phyloP scores from a whole-genome alignment of 768 basidiomycete species.

The Boletus tomentosulus region DNA sequence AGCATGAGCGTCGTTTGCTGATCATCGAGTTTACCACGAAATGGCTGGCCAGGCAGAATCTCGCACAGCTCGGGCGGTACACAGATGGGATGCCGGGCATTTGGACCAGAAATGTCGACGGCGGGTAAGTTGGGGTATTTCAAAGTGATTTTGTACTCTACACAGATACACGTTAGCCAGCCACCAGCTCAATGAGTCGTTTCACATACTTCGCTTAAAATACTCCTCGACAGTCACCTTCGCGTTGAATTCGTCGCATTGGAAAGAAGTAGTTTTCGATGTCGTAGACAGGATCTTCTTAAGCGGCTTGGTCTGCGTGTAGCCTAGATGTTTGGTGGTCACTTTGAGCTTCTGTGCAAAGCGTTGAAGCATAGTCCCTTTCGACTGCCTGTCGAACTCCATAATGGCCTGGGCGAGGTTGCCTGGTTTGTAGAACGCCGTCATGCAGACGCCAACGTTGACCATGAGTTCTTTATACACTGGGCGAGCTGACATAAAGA shows the following conservation, averaged over 20 bases:
- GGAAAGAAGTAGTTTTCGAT: conserved; percentile 49
- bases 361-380: conserved; percentile 41
- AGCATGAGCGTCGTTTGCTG: conserved; percentile 70
- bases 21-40: conserved; percentile 57
- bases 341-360: conserved; percentile 57
- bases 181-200: neutral
- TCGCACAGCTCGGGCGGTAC: conserved; percentile 72
- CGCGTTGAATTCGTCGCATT: conserved; percentile 51
- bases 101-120: conserved; percentile 46
- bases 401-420: conserved; percentile 58
- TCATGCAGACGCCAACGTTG: conserved; percentile 52
- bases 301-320: conserved; percentile 47
- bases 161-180: conserved; percentile 4
- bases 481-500: conserved; percentile 49
- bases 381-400: conserved; percentile 41
- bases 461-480: conserved; percentile 47
- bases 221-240: conserved; percentile 57
- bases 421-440: conserved; percentile 53
- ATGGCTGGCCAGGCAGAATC: conserved; percentile 56
- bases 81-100: conserved; percentile 30
- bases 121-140: conserved; percentile 49
- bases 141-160: conserved; percentile 59
- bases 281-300: conserved; percentile 36
- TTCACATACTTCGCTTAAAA: conserved; percentile 53
- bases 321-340: conserved; percentile 51